Conservation (phyloP, 495 filamentous ascomycete genomes). For the Tuber indicum region DNA sequence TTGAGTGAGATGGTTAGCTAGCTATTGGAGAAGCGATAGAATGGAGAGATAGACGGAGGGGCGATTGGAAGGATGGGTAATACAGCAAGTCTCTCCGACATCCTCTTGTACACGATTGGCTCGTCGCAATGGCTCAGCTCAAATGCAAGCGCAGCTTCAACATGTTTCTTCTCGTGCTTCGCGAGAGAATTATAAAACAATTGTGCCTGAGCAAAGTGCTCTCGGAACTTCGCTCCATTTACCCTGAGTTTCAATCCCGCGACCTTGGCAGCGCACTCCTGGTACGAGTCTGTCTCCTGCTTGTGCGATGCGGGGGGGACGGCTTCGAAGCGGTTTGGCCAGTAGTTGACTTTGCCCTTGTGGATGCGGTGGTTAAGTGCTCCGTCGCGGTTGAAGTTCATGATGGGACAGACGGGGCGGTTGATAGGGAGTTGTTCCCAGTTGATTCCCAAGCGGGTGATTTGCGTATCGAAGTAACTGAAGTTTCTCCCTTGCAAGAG, state of each 20-base stretch:
- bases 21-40: not conserved
- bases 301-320: conserved; percentile 53
- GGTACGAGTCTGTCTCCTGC: conserved; percentile 57
- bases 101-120: conserved; percentile 66
- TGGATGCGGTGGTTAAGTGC: conserved; percentile 56
- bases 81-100: conserved; percentile 58
- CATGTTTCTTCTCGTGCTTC: conserved; percentile 61
- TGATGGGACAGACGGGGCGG: conserved; percentile 65
- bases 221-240: conserved; percentile 69
- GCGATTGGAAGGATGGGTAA: not conserved
- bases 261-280: conserved; percentile 60
- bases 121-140: conserved; percentile 90
- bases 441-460: conserved; percentile 74
- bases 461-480: conserved; percentile 80
- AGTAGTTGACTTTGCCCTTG: conserved; percentile 76
- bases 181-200: conserved; percentile 79
- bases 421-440: conserved; percentile 87
- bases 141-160: conserved; percentile 65
- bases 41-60: not conserved
- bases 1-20: not conserved
- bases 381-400: conserved; percentile 75
- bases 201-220: conserved; percentile 62
- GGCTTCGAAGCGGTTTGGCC: conserved; percentile 70
- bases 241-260: conserved; percentile 64
- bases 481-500: conserved; percentile 80